phyloP scores from a whole-genome alignment of 495 filamentous ascomycete genomes.

The Xylaria flabelliformis region DNA sequence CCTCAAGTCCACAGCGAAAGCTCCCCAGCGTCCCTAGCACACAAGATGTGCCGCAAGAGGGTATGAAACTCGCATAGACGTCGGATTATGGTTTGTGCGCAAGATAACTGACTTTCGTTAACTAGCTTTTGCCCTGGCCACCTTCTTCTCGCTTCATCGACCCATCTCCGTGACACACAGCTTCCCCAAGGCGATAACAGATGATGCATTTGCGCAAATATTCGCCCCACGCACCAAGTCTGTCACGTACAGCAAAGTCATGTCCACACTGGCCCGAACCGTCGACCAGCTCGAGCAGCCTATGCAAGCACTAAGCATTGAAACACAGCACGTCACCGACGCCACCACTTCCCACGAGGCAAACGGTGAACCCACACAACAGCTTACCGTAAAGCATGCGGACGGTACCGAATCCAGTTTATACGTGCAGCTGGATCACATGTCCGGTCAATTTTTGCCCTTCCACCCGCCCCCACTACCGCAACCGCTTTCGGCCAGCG shows the following conservation, averaged over 20 bases:
- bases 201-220: slow-evolving; percentile 79
- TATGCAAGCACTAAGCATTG: slow-evolving; percentile 48
- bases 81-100: neutral
- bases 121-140: slow-evolving; percentile 82
- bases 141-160: slow-evolving; percentile 95
- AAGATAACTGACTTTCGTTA: slow-evolving; percentile 26
- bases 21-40: slow-evolving; percentile 79
- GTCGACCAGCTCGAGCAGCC: slow-evolving; percentile 74
- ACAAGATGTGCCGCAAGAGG: slow-evolving; percentile 74
- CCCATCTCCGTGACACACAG: slow-evolving; percentile 87
- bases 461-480: slow-evolving; percentile 82
- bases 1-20: slow-evolving; percentile 32
- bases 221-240: slow-evolving; percentile 67
- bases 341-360: slow-evolving; percentile 31
- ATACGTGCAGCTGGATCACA: slow-evolving; percentile 52
- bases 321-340: slow-evolving; percentile 38
- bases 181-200: slow-evolving; percentile 73
- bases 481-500: slow-evolving; percentile 57
- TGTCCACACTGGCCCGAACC: slow-evolving; percentile 76
- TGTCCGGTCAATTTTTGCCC: slow-evolving; percentile 69
- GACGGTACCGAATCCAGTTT: slow-evolving; percentile 56
- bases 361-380: slow-evolving; percentile 43
- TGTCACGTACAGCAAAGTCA: slow-evolving; percentile 66
- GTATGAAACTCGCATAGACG: slow-evolving; percentile 50
- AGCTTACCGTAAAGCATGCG: slow-evolving; percentile 54